Conservation (phyloP, 768 basidiomycete genomes). For the Amanita polypyramis region DNA sequence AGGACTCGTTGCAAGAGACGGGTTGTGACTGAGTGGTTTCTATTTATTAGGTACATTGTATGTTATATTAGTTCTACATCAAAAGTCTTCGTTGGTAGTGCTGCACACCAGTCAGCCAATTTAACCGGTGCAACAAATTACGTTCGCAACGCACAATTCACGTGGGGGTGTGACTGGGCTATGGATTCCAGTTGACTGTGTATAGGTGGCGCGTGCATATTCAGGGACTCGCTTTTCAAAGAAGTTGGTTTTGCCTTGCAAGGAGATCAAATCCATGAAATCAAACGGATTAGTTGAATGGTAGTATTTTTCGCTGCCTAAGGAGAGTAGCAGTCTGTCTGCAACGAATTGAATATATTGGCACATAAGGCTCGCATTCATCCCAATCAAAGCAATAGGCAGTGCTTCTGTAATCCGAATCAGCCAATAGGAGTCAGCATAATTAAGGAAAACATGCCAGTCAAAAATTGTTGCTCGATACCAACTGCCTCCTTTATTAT, state of each 20-base stretch:
- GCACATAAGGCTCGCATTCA: constrained; percentile 85
- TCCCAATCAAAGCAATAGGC: constrained; percentile 83
- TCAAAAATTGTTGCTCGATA: constrained; percentile 86
- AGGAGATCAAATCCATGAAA: constrained; percentile 84
- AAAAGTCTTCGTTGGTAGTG: neutral
- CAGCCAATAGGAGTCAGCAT: constrained; percentile 16
- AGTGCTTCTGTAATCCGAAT: constrained; percentile 53
- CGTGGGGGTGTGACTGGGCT: neutral
- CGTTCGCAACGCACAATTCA: constrained; percentile 11
- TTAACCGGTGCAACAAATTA: constrained; percentile 8
- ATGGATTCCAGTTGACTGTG: constrained; percentile 10
- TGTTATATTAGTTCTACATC: neutral
- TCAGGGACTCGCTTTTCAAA: constrained; percentile 86
- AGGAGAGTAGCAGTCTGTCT: constrained; percentile 77
- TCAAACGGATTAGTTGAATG: constrained; percentile 70
- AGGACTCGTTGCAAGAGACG: too few relatives aligned
- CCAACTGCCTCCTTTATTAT: constrained; percentile 81
- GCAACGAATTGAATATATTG: constrained; percentile 93
- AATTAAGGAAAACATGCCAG: constrained; percentile 35
- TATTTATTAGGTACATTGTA: neutral
- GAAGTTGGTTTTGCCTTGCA: constrained; percentile 89
- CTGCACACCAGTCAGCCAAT: neutral
- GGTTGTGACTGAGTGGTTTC: neutral
- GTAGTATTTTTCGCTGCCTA: constrained; percentile 78
- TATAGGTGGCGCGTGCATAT: constrained; percentile 41